Evolutionary conservation across 169 alveolate species (phyloP).

Genomic region (Plasmodium yoelii): DNA sequence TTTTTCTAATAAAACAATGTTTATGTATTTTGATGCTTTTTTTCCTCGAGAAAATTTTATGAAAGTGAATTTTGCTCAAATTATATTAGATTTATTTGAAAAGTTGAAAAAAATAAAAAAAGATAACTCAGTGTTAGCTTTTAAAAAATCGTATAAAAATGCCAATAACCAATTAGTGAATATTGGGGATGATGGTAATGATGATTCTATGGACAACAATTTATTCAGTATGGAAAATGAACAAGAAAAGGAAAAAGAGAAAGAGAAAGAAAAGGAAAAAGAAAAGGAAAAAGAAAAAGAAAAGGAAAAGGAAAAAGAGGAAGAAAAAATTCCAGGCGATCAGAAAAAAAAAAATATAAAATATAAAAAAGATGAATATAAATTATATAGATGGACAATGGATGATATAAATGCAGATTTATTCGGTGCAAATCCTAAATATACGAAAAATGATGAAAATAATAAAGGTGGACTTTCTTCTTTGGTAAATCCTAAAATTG

Average conservation of each 20-base stretch:
- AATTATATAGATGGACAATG: slow-evolving; percentile 64
- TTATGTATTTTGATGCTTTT: slow-evolving; percentile 76
- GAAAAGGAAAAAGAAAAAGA: slow-evolving; percentile 76
- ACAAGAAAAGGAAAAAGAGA: slow-evolving; percentile 73
- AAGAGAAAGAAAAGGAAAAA: slow-evolving; percentile 70
- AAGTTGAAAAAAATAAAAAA: slow-evolving; percentile 72
- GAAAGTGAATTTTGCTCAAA: slow-evolving; percentile 41
- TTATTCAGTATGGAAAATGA: slow-evolving; percentile 75
- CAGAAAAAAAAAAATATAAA: slow-evolving; percentile 65
- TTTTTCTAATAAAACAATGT: slow-evolving; percentile 70
- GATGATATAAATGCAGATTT: slow-evolving; percentile 41
- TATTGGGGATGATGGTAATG: slow-evolving; percentile 13
- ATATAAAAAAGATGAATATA: slow-evolving; percentile 75
- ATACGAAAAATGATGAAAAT: too few species aligned
- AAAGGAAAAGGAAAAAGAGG: slow-evolving; percentile 75
- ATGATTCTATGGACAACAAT: slow-evolving; percentile 39
- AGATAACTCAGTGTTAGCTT: slow-evolving; percentile 18
- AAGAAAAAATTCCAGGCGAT: slow-evolving; percentile 74
- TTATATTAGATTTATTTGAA: slow-evolving; percentile 55
- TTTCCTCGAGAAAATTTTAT: slow-evolving; percentile 57
- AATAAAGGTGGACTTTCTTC: slow-evolving; percentile 11
- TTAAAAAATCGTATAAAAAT: slow-evolving; percentile 22
- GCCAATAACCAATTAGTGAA: too few species aligned
- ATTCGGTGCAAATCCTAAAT: neutral
- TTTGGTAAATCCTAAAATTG: slow-evolving; percentile 32